Evolutionary conservation across 176 grass and related monocot species (phyloP), one percentile per base, ranked within the genome.

Genomic region (Microstegium vimineum): DNA sequence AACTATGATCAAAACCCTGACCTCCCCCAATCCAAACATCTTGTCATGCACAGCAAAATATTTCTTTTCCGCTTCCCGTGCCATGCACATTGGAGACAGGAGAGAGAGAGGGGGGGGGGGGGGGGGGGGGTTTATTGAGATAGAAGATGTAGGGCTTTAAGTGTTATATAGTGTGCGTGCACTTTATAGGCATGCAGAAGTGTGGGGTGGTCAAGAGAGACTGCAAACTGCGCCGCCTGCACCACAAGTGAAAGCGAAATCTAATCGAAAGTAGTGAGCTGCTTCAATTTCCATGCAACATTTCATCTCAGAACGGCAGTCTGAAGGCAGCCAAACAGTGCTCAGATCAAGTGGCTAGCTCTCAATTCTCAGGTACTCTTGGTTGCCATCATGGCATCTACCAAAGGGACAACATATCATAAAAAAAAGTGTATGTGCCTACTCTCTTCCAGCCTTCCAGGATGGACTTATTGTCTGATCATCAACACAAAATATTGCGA

Each of bases 171-270:
- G 59, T 38, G 68, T n/a, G 41, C n/a, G 26, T 3, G 13, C 77
- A 25, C 90, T 92, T 92, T 89, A 88, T 83, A 79, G 63, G 86
- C 83, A 92, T 89, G 86, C 86, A 92, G 42, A 64, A 51, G 33
- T 77, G 66, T 82, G 83, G 83, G 56, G 73, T 73, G 79, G 73
- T 54, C 83, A 82, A 78, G 59, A 63, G 59, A 36, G 68, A 27
- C 84, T 86, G 88, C 78, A 60, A 71, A 52, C 76, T 76, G 77
- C 64, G 38, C 37, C n/a, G 6, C 36, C 61, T 66, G 40, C 62
- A 78, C 56, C 79, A 51, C 80, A 52, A 87, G 69, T 46, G 37
- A 91, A 84, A 91, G 77, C 67, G 45, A 85, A 85, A 91, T 82
- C 51, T 73, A 86, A 47, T 66, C 28, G 65, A 74, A 73, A 84